These are phyloP conservation scores for Annulohypoxylon truncatum DNA, from an alignment of 2,329 filamentous ascomycete species.

Conservation along the genomic window DNA sequence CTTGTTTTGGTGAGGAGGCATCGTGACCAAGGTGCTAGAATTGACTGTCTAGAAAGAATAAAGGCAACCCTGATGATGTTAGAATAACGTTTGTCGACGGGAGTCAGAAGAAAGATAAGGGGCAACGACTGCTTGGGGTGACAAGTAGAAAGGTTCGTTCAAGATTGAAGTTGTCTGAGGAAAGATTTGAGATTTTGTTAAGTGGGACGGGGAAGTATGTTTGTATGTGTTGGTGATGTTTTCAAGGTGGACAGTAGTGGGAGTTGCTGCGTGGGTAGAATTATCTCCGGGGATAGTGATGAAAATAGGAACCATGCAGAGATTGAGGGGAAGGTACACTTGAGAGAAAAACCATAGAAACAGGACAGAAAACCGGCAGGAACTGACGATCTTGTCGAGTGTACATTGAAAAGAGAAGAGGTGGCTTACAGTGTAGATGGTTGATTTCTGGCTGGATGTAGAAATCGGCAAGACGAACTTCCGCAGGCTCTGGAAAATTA, in stretches of 20 bases:
- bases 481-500: not conserved
- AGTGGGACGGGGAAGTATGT: not conserved
- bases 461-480: not conserved
- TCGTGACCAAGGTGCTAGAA: conserved; percentile 41
- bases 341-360: not conserved
- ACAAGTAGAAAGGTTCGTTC: not conserved
- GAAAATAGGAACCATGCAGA: not conserved
- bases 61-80: not conserved
- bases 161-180: not conserved
- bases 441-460: not conserved
- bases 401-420: not conserved
- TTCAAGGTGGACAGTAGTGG: not conserved
- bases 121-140: not conserved
- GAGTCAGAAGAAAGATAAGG: not conserved
- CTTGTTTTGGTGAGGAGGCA: conserved; percentile 55
- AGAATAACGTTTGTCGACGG: not conserved
- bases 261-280: not conserved
- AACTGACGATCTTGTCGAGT: not conserved
- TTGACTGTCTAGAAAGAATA: conserved; percentile 19
- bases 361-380: not conserved
- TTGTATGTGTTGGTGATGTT: not conserved
- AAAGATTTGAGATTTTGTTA: not conserved
- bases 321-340: not conserved
- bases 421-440: not conserved
- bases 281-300: not conserved